These are phyloP conservation scores for Botryosphaeria dothidea DNA, from an alignment of 2,329 filamentous ascomycete genomes.

Conservation along the genomic window DNA sequence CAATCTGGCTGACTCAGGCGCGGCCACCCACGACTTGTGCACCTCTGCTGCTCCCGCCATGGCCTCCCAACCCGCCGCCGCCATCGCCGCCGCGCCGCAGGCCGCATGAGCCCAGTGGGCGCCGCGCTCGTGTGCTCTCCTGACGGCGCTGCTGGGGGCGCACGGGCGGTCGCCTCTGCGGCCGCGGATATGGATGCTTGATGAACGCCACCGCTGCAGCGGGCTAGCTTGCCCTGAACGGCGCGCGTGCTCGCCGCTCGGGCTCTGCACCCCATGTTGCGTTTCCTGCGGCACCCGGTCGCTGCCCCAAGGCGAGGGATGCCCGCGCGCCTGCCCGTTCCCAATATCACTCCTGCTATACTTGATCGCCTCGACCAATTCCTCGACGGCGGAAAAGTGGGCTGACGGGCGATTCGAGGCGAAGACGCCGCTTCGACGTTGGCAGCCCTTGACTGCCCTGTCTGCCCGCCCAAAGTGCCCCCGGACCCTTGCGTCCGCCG, in stretches of 20 bases:
- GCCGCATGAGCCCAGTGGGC: background rate
- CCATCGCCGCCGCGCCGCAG: background rate
- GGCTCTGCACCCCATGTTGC: slow-evolving; percentile 3
- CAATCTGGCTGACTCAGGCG: slow-evolving; percentile 9
- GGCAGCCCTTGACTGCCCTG: slow-evolving; percentile 14
- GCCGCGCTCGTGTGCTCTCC: background rate
- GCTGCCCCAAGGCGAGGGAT: slow-evolving; percentile 2
- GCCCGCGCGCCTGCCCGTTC: slow-evolving; percentile 11
- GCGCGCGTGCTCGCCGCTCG: slow-evolving; percentile 5
- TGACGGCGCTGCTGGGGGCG: background rate
- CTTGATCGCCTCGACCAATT: slow-evolving; percentile 15
- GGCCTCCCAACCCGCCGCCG: background rate
- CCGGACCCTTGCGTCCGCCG: slow-evolving; percentile 9
- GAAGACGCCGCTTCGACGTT: slow-evolving; percentile 2
- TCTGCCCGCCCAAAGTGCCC: slow-evolving; percentile 3
- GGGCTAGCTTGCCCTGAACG: background rate
- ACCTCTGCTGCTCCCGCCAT: background rate
- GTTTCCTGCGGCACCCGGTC: slow-evolving; percentile 1
- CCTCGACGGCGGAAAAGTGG: slow-evolving; percentile 14
- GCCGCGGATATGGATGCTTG: slow-evolving; percentile 9
- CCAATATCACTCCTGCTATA: slow-evolving; percentile 14
- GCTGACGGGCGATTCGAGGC: slow-evolving; percentile 14
- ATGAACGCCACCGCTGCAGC: slow-evolving; percentile 6
- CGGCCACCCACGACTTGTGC: background rate
- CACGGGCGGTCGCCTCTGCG: slow-evolving; percentile 1